Base-by-base conservation (phyloP, 139 green algal species). In the Nannochloris sp. region DNA sequence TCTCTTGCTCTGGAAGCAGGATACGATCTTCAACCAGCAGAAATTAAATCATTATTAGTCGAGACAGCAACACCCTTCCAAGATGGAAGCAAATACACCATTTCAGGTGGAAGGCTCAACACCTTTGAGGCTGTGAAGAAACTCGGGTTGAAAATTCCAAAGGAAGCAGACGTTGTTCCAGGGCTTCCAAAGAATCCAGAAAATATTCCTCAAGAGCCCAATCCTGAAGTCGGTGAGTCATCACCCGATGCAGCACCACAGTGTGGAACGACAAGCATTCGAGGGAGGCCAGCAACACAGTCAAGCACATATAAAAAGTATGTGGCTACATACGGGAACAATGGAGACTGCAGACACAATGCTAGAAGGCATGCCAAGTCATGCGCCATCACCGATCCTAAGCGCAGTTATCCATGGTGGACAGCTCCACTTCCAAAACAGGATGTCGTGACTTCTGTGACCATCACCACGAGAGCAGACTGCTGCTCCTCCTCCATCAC, bases 351-450 rank as follows among this genome's bases (percentile, higher is more conserved):
- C 65, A 40, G 19, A 19, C 63, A 34, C 44, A 11, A 60, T 10
- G 37, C 34, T 10, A n/a, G 36, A 4, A n/a, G 3, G 19, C 15
- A 64, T 48, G 9, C 55, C 16, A 8, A 29, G 4, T 21, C 25
- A 14, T 59, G 24, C 57, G 37, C 24, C 8, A 19, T 29, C 2
- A 61, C 57, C 21, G 10, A 25, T 12, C 40, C 44, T 27, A 5
- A 3, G 15, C 67, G 34, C 4, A n/a, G 24, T 44, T 63, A 66
- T 54, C n/a, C 64, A 25, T 77, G 65, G 63, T 77, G 70, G 70
- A 60, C 59, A 1, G 36, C 65, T 7, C 19, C 61, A 19, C 43
- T 77, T 24, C 21, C 27, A 18, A 5, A 14, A 1, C 2, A 18
- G 2, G 21, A 7, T 44, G 12, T 19, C 6, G 21, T 73, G 25